phyloP scores from a whole-genome alignment of 2,329 filamentous ascomycete genomes.

The Domatiomyces catenatus region DNA sequence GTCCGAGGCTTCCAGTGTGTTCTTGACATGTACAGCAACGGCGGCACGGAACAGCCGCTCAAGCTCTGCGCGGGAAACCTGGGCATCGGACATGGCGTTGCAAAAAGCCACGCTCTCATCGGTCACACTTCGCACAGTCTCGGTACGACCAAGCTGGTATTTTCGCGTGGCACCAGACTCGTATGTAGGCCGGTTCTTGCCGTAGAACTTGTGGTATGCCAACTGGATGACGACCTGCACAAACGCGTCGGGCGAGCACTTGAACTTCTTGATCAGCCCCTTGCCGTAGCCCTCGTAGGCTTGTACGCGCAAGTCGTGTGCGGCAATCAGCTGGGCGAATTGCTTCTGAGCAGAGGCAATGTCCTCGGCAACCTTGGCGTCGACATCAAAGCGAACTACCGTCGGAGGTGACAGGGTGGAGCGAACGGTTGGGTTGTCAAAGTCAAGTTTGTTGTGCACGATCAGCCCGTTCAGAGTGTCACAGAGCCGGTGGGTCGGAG shows the following conservation, averaged over 20 bases:
- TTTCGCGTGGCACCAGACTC: slow-evolving; percentile 88
- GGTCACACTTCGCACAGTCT: slow-evolving; percentile 84
- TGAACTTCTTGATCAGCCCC: slow-evolving; percentile 98
- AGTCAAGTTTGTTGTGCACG: slow-evolving; percentile 86
- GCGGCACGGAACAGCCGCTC: slow-evolving; percentile 69
- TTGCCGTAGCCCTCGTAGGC: slow-evolving; percentile 97
- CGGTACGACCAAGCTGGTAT: slow-evolving; percentile 91
- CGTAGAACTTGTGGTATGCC: slow-evolving; percentile 98
- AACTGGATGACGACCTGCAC: slow-evolving; percentile 98
- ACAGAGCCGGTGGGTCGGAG: slow-evolving; percentile 87
- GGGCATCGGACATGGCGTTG: slow-evolving; percentile 62
- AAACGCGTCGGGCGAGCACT: slow-evolving; percentile 91
- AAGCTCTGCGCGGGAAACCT: slow-evolving; percentile 47
- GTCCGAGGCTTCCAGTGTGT: slow-evolving; percentile 76
- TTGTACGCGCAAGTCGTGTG: slow-evolving; percentile 85
- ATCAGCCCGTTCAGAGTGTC: slow-evolving; percentile 87
- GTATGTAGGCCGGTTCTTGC: slow-evolving; percentile 93
- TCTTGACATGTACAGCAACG: slow-evolving; percentile 67
- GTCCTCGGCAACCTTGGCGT: slow-evolving; percentile 55
- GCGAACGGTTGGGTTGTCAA: slow-evolving; percentile 61
- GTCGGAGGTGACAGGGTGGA: slow-evolving; percentile 71
- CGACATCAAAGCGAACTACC: slow-evolving; percentile 63
- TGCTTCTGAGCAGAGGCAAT: slow-evolving; percentile 64
- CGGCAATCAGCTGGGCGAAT: slow-evolving; percentile 65
- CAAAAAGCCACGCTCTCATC: slow-evolving; percentile 88